These are phyloP conservation scores for Euphorbia celastroides DNA, from an alignment of 441 rosid genomes.

Conservation along the genomic window DNA sequence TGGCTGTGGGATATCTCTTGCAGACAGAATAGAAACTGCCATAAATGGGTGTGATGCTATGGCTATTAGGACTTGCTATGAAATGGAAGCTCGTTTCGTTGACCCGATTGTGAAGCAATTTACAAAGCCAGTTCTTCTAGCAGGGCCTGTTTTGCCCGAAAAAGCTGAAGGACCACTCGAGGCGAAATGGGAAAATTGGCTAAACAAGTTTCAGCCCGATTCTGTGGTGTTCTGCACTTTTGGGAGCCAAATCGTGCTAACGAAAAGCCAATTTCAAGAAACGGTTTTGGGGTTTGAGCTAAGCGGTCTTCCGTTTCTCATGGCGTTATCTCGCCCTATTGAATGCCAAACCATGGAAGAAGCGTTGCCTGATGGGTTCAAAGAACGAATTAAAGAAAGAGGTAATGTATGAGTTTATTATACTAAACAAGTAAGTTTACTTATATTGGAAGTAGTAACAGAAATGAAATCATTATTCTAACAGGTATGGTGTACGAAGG, in stretches of 20 bases:
- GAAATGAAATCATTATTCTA: too few relatives aligned
- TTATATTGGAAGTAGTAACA: too few relatives aligned
- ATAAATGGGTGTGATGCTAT: constrained; percentile 5
- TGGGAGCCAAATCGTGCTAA: constrained; percentile 25
- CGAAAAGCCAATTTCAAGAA: constrained; percentile 48
- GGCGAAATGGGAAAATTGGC: constrained; percentile 11
- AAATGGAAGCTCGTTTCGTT: constrained; percentile 20
- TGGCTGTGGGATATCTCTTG: not conserved
- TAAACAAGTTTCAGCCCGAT: constrained; percentile 13
- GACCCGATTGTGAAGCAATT: constrained; percentile 10
- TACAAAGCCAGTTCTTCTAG: constrained; percentile 10
- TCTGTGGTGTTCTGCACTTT: constrained; percentile 27
- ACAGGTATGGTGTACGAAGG: constrained; percentile 44
- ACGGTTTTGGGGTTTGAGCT: constrained; percentile 43
- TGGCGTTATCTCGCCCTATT: constrained; percentile 42
- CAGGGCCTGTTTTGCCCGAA: constrained; percentile 14
- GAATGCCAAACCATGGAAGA: constrained; percentile 39
- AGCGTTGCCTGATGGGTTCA: constrained; percentile 57
- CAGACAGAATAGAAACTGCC: not conserved
- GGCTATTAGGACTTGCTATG: constrained; percentile 15
- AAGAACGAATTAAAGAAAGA: constrained; percentile 42
- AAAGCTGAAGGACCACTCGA: not conserved
- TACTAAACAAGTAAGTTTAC: too few relatives aligned
- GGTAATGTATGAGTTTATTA: too few relatives aligned
- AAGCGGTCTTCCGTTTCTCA: constrained; percentile 39